Conservation (phyloP, 2,329 filamentous ascomycete genomes). For the Talaromyces sp. region DNA sequence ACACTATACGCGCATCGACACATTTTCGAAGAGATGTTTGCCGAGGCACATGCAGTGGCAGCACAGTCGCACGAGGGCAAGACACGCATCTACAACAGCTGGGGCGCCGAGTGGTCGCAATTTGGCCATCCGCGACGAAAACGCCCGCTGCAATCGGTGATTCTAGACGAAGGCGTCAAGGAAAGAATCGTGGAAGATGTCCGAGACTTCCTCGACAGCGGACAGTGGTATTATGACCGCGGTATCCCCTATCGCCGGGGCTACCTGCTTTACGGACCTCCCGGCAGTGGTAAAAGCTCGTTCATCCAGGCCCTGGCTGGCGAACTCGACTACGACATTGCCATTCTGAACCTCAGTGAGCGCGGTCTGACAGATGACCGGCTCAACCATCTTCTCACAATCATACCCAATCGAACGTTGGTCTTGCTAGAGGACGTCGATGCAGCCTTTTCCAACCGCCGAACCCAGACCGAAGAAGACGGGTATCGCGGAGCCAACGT, state of each 20-base stretch:
- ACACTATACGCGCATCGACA: constrained; percentile 84
- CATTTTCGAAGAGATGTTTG: constrained; percentile 85
- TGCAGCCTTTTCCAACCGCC: constrained; percentile 79
- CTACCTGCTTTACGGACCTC: constrained; percentile 82
- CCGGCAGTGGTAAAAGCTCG: constrained; percentile 87
- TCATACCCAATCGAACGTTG: constrained; percentile 75
- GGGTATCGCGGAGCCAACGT: constrained; percentile 84
- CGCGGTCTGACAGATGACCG: constrained; percentile 85
- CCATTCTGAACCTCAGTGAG: constrained; percentile 86
- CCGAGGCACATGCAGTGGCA: constrained; percentile 76
- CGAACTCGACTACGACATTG: constrained; percentile 86
- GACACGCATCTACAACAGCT: constrained; percentile 82
- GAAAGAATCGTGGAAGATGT: constrained; percentile 76
- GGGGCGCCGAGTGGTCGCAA: constrained; percentile 75
- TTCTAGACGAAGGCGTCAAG: constrained; percentile 77
- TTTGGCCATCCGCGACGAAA: constrained; percentile 83
- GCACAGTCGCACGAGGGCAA: constrained; percentile 80
- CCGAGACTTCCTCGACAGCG: constrained; percentile 69
- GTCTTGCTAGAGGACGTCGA: constrained; percentile 86
- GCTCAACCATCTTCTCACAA: constrained; percentile 77
- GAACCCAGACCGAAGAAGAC: constrained; percentile 64
- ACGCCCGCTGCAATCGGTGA: constrained; percentile 78
- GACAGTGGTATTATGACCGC: constrained; percentile 88
- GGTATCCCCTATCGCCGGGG: constrained; percentile 88
- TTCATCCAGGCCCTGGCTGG: constrained; percentile 94